Conservation (phyloP, 345 rosid genomes). For the Lepidium africanum region DNA sequence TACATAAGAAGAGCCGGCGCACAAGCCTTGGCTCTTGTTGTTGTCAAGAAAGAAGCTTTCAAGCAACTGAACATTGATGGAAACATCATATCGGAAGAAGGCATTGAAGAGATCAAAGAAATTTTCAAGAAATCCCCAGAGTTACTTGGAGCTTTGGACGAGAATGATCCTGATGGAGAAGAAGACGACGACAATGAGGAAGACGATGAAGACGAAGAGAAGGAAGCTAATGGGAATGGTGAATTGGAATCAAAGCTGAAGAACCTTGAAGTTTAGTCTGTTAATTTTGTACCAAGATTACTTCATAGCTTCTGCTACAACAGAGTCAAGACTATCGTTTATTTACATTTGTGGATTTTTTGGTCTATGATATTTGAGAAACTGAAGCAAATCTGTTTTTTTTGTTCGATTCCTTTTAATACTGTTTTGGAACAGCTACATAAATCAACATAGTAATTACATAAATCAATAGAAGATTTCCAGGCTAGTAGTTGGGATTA, state of each 20-base stretch:
- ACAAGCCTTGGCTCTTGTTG: slow-evolving; percentile 50
- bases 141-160: slow-evolving; percentile 65
- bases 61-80: slow-evolving; percentile 59
- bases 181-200: slow-evolving; percentile 50
- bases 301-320: background rate
- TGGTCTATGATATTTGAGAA: background rate
- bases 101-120: slow-evolving; percentile 68
- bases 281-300: slow-evolving; percentile 6
- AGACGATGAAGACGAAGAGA: slow-evolving; percentile 38
- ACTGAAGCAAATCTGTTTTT: background rate
- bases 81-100: slow-evolving; percentile 77
- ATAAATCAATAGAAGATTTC: background rate
- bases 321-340: background rate
- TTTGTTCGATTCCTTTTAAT: background rate
- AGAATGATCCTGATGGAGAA: slow-evolving; percentile 80
- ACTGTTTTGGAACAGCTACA: background rate
- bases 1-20: slow-evolving; percentile 66
- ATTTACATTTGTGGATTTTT: background rate
- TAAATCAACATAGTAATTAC: background rate
- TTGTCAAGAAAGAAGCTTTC: slow-evolving; percentile 54
- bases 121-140: slow-evolving; percentile 59
- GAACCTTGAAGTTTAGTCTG: slow-evolving; percentile 50
- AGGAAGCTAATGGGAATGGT: slow-evolving; percentile 32
- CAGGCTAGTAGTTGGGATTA: background rate
- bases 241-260: slow-evolving; percentile 67